Evolutionary conservation across 2,329 filamentous ascomycete genomes (phyloP).

Genomic region (Ramularia endophylla): DNA sequence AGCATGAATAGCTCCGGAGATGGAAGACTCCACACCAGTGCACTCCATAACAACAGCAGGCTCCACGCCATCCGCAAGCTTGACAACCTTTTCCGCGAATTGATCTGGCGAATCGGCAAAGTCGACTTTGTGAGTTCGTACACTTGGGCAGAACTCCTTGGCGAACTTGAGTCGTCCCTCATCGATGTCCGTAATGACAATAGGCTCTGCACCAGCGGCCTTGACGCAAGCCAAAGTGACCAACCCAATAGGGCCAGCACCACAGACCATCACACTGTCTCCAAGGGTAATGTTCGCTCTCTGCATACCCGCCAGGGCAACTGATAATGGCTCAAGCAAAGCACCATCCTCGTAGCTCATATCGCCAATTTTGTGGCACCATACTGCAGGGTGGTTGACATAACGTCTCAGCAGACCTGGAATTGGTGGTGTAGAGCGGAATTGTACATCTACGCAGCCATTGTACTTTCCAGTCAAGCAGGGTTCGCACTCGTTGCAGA

Average conservation of each 20-base stretch:
- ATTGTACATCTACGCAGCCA: conserved; percentile 78
- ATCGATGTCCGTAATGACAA: conserved; percentile 94
- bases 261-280: conserved; percentile 82
- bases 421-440: conserved; percentile 86
- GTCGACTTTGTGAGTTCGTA: conserved; percentile 74
- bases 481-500: conserved; percentile 84
- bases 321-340: conserved; percentile 82
- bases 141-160: conserved; percentile 71
- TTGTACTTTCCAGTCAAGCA: conserved; percentile 94
- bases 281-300: conserved; percentile 74
- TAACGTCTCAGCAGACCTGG: conserved; percentile 83
- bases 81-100: conserved; percentile 62
- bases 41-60: conserved; percentile 82
- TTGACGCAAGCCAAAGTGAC: conserved; percentile 78
- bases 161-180: conserved; percentile 79
- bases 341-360: conserved; percentile 91
- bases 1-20: conserved; percentile 79
- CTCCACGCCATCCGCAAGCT: conserved; percentile 69
- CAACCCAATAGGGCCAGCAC: conserved; percentile 88
- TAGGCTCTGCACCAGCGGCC: conserved; percentile 81
- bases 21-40: conserved; percentile 87
- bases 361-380: conserved; percentile 93
- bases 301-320: conserved; percentile 83
- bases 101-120: conserved; percentile 60
- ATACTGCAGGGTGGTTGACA: conserved; percentile 87